These are phyloP conservation scores for Hymenoscyphus salicellus DNA, from an alignment of 2,329 filamentous ascomycete species.

Conservation along the genomic window DNA sequence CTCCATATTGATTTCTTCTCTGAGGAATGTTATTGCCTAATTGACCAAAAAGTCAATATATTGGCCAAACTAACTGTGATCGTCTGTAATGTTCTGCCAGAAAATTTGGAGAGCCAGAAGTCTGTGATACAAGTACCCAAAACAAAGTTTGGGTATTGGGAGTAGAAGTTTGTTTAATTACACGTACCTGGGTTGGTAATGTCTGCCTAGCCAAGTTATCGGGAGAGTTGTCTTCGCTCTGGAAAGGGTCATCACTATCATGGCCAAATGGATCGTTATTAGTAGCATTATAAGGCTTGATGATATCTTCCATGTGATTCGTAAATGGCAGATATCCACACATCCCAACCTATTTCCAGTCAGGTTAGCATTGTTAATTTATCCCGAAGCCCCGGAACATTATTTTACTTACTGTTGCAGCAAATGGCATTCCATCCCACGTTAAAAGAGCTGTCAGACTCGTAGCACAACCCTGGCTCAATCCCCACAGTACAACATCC, in stretches of 20 bases:
- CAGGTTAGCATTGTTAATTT: constrained; percentile 12
- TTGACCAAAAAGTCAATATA: not conserved
- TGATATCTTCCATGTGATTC: constrained; percentile 27
- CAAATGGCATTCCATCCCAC: constrained; percentile 43
- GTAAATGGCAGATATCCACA: constrained; percentile 47
- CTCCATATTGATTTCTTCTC: constrained; percentile 22
- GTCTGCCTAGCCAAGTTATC: not conserved
- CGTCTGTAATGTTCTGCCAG: not conserved
- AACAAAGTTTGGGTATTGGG: not conserved
- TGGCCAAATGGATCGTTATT: not conserved
- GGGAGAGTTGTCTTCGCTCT: too few relatives aligned
- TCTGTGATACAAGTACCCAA: not conserved
- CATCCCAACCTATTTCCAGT: constrained; percentile 39
- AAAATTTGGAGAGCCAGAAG: not conserved
- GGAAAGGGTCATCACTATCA: not conserved
- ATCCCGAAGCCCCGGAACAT: not conserved
- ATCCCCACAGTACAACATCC: constrained; percentile 47
- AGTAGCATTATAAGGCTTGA: not conserved
- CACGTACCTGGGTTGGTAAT: not conserved
- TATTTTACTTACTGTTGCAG: constrained; percentile 22
- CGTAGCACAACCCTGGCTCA: constrained; percentile 55
- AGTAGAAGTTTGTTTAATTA: not conserved
- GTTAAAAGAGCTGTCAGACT: constrained; percentile 43
- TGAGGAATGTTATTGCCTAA: constrained; percentile 5
- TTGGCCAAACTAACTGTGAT: too few relatives aligned